phyloP scores from a whole-genome alignment of 495 filamentous ascomycete genomes.

The Margaritispora aquatica region DNA sequence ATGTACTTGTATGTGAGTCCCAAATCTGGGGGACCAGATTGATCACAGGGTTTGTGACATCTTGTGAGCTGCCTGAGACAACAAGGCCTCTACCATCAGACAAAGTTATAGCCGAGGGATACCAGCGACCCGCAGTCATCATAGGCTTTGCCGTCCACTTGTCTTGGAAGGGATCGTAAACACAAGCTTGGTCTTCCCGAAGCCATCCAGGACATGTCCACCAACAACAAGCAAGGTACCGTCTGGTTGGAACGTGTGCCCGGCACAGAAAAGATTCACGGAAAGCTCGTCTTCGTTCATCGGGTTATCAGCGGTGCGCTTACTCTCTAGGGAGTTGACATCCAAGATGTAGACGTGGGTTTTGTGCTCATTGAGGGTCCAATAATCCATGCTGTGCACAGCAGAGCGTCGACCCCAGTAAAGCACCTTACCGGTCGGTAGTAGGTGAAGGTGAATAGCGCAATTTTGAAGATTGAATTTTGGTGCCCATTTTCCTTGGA shows the following conservation, averaged over 20 bases:
- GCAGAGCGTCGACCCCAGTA: constrained; percentile 10
- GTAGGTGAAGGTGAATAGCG: constrained; percentile 8
- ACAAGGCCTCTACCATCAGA: constrained; percentile 7
- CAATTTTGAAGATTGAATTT: constrained; percentile 5
- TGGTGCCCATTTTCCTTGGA: not conserved
- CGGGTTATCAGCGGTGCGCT: constrained; percentile 1
- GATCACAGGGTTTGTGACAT: constrained; percentile 4
- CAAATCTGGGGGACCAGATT: constrained; percentile 5
- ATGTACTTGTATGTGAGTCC: not conserved
- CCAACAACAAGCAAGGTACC: constrained; percentile 9
- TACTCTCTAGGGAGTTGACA: not conserved
- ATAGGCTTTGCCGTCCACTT: constrained; percentile 4
- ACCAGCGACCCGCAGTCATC: constrained; percentile 3
- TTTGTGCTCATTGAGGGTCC: constrained; percentile 5
- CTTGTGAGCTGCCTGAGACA: constrained; percentile 7
- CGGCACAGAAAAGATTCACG: constrained; percentile 6
- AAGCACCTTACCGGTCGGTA: constrained; percentile 6
- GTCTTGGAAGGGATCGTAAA: constrained; percentile 7
- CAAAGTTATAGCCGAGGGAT: constrained; percentile 6
- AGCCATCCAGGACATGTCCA: constrained; percentile 9
- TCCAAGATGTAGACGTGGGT: constrained; percentile 8
- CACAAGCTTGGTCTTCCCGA: constrained; percentile 9
- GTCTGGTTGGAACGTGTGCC: constrained; percentile 8
- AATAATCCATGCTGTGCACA: not conserved
- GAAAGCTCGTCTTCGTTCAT: constrained; percentile 3